Percentiles rank a stretch among this genome's conserved stretches.
Evolutionary conservation across 2,329 filamentous ascomycete genomes (phyloP).

Genomic region (Pseudogymnoascus sp.): DNA sequence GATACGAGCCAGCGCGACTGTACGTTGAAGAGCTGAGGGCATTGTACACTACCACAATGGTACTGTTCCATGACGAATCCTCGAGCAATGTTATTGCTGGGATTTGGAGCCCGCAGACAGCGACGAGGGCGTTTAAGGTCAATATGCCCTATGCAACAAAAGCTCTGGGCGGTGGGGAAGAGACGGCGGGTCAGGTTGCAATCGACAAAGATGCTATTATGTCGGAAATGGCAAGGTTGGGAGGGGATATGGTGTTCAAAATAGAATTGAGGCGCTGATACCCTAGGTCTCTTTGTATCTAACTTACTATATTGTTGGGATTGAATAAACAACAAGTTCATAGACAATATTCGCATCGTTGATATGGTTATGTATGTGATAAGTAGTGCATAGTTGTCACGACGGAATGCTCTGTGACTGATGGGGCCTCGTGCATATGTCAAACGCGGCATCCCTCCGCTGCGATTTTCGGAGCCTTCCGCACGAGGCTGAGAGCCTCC

Average conservation of each 20-base stretch:
- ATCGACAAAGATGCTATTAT: conserved; percentile 64
- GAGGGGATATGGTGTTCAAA: conserved; percentile 60
- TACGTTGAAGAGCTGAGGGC: conserved; percentile 63
- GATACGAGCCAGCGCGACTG: conserved; percentile 54
- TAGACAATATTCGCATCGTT: not conserved
- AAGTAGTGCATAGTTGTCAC: not conserved
- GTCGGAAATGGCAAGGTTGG: conserved; percentile 65
- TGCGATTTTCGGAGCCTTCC: conserved; percentile 7
- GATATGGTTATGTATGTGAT: not conserved
- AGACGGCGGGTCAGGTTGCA: conserved; percentile 43
- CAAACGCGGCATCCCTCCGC: not conserved
- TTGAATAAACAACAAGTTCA: conserved; percentile 11
- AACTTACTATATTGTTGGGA: not conserved
- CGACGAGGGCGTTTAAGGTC: conserved; percentile 56
- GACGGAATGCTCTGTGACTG: not conserved
- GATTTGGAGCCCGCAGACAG: conserved; percentile 54
- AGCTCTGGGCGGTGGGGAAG: conserved; percentile 39
- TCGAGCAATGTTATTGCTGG: conserved; percentile 55
- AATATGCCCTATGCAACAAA: conserved; percentile 63
- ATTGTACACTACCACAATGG: conserved; percentile 60
- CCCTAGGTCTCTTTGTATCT: conserved; percentile 7
- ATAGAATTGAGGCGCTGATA: conserved; percentile 45
- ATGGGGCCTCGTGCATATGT: not conserved
- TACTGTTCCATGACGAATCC: conserved; percentile 70
- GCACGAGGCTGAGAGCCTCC: not conserved